Evolutionary conservation across 805 yeast genomes (phyloP).

Genomic region (Pichia nakasei): DNA sequence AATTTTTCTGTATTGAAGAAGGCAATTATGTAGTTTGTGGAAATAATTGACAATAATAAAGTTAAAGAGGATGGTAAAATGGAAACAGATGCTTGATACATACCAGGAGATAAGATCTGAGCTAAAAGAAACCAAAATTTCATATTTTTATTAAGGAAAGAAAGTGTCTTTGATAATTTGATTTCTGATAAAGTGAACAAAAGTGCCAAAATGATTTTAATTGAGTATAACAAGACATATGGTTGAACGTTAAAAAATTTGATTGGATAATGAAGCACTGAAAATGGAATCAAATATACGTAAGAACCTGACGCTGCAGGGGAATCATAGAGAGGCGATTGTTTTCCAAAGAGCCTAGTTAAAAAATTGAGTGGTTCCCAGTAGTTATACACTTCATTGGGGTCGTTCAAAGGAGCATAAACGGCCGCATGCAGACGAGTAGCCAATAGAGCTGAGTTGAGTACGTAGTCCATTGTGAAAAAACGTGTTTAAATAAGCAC

Average conservation of each 20-base stretch:
- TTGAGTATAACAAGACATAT: conserved; percentile 38
- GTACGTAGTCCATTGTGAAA: conserved; percentile 2
- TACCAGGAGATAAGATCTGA: conserved; percentile 62
- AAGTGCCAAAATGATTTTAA: conserved; percentile 38
- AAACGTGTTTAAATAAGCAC: too few relatives aligned
- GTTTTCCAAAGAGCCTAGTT: conserved; percentile 76
- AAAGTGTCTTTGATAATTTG: conserved; percentile 36
- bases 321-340: conserved; percentile 96
- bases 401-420: conserved; percentile 31
- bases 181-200: conserved; percentile 44
- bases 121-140: conserved; percentile 59
- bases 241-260: conserved; percentile 4
- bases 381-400: conserved; percentile 85
- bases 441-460: conserved; percentile 1
- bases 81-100: conserved; percentile 85
- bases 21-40: conserved; percentile 31
- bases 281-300: conserved; percentile 55
- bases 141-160: conserved; percentile 27
- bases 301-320: conserved; percentile 82
- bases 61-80: conserved; percentile 78
- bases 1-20: conserved; percentile 25
- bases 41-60: conserved; percentile 41
- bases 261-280: conserved; percentile 19
- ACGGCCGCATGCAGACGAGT: conserved; percentile 27
- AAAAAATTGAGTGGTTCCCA: conserved; percentile 88